Conservation (phyloP, 495 filamentous ascomycete species). For the Pyronema omphalodes region DNA sequence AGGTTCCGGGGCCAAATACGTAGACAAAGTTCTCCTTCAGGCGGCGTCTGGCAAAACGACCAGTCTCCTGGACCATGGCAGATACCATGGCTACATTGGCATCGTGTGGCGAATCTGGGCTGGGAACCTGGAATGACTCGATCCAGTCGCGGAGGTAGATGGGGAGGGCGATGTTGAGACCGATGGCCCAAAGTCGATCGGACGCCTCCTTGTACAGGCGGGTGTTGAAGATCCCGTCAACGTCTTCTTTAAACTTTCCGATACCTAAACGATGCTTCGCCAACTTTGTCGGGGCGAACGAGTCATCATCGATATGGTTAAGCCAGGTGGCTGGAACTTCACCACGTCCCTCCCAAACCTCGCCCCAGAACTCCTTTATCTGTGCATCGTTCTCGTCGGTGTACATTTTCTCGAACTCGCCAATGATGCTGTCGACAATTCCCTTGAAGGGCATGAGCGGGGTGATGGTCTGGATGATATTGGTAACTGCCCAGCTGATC, state of each 20-base stretch:
- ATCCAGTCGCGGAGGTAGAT: neutral
- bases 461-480: constrained; percentile 7
- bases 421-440: neutral
- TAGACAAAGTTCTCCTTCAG: neutral
- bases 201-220: neutral
- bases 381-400: too few species aligned
- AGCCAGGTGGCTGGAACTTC: neutral
- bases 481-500: constrained; percentile 14
- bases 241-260: neutral
- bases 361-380: neutral
- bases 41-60: neutral
- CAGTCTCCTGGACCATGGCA: neutral
- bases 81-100: neutral
- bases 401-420: neutral
- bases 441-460: constrained; percentile 13
- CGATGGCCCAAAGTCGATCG: neutral
- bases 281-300: neutral
- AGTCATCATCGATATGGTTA: neutral
- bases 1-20: neutral
- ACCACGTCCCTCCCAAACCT: neutral
- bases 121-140: neutral
- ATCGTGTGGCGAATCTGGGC: neutral
- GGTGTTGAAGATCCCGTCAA: neutral
- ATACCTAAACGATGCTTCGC: neutral
- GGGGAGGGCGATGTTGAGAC: neutral